phyloP scores from a whole-genome alignment of 2,329 filamentous ascomycete genomes.

The Drechslerella stenobrocha region DNA sequence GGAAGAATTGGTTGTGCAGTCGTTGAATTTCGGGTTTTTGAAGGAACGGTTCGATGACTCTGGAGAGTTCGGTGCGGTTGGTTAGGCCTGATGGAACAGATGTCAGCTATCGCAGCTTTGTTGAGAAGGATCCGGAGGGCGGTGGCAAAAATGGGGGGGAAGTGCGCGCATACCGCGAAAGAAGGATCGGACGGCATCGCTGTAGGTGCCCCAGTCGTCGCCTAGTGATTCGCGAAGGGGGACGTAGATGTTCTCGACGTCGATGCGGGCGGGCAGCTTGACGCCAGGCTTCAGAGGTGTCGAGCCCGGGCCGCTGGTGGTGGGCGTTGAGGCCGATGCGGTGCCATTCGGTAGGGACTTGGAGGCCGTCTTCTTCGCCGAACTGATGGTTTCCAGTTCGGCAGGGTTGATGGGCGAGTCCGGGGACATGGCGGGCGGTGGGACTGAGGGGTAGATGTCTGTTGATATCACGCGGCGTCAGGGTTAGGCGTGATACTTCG shows the following conservation, averaged over 20 bases:
- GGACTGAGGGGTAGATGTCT: constrained; percentile 4
- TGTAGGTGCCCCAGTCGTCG: constrained; percentile 46
- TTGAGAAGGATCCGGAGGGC: constrained; percentile 19
- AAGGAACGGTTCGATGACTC: constrained; percentile 57
- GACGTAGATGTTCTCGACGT: constrained; percentile 47
- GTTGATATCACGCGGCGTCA: constrained; percentile 10
- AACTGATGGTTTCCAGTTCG: constrained; percentile 28
- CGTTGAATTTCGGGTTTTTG: constrained; percentile 54
- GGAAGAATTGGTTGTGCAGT: constrained; percentile 69
- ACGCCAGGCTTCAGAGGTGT: constrained; percentile 43
- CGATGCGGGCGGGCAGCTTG: constrained; percentile 45
- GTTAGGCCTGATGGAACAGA: constrained; percentile 55
- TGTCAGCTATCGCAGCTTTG: constrained; percentile 53
- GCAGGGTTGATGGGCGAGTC: constrained; percentile 46
- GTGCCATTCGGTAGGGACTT: constrained; percentile 46
- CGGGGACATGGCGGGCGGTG: constrained; percentile 37
- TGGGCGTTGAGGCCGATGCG: constrained; percentile 35
- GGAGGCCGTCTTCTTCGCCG: constrained; percentile 32
- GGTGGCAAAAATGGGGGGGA: constrained; percentile 29
- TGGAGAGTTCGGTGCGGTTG: constrained; percentile 43
- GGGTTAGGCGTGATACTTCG: constrained; percentile 13
- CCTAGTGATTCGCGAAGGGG: constrained; percentile 46
- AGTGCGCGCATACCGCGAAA: constrained; percentile 45
- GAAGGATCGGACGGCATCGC: constrained; percentile 47
- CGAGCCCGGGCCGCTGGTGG: constrained; percentile 27